phyloP scores from a whole-genome alignment of 148 eudicot species.

The Amaranthus hypochondriacus region DNA sequence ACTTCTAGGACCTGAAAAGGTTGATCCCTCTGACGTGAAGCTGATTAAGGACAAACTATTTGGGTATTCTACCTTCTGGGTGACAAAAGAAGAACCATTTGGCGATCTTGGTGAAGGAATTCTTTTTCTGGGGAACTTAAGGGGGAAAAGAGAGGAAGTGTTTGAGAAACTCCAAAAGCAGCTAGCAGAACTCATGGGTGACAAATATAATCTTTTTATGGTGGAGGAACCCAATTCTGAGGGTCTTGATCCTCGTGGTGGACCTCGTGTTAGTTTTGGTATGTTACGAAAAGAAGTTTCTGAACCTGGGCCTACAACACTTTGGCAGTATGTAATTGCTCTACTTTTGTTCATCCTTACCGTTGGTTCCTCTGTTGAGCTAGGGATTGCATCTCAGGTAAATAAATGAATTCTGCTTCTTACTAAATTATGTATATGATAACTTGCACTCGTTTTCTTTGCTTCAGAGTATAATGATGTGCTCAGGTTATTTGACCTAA shows the following conservation, averaged over 20 bases:
- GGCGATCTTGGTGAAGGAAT: conserved; percentile 96
- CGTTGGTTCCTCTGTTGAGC: conserved; percentile 94
- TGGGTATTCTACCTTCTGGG: conserved; percentile 98
- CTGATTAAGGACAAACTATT: conserved; percentile 82
- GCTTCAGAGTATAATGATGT: background rate
- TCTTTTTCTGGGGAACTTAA: conserved; percentile 91
- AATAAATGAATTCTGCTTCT: conserved; percentile 5
- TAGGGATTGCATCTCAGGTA: conserved; percentile 99
- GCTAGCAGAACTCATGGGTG: conserved; percentile 71
- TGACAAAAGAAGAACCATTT: conserved; percentile 94
- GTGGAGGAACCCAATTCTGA: conserved; percentile 98
- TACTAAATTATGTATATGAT: background rate
- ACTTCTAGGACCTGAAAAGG: conserved; percentile 95
- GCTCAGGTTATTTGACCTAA: background rate
- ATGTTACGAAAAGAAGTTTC: conserved; percentile 96
- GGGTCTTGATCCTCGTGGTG: conserved; percentile 94
- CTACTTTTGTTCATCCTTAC: conserved; percentile 81
- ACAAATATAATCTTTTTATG: conserved; percentile 93
- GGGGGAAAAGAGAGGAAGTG: conserved; percentile 82
- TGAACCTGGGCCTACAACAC: conserved; percentile 88
- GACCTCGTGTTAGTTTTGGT: conserved; percentile 98
- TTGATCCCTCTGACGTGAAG: conserved; percentile 89
- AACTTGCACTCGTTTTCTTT: background rate
- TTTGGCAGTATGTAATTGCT: conserved; percentile 98
- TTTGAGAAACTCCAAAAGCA: conserved; percentile 87